Evolutionary conservation across 371 early-diverging fungal genomes (phyloP).

Genomic region (Lichtheimia ornata): DNA sequence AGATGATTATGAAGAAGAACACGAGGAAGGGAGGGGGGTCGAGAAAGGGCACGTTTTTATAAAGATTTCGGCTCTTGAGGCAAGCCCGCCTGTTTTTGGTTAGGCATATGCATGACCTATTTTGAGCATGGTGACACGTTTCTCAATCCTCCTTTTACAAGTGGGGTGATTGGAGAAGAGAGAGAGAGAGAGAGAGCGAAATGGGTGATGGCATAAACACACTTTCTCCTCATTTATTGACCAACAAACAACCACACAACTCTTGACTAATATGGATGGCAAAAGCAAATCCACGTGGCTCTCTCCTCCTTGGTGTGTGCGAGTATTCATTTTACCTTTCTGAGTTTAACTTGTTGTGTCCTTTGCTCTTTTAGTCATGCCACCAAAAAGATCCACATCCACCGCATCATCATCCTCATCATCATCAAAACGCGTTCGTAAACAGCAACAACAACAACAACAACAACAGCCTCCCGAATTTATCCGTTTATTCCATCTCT

Average conservation of each 20-base stretch:
- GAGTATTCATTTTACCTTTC: background rate
- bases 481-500: constrained; percentile 13
- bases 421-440: background rate
- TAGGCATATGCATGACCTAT: constrained; percentile 10
- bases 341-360: background rate
- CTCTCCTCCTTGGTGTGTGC: background rate
- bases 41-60: background rate
- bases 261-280: no score
- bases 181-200: no score
- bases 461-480: constrained; percentile 7
- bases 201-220: background rate
- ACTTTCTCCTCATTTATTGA: background rate
- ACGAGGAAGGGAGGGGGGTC: background rate
- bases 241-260: background rate
- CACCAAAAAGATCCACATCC: constrained; percentile 1
- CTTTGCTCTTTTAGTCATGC: background rate
- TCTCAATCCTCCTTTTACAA: background rate
- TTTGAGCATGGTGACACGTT: constrained; percentile 13
- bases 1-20: background rate
- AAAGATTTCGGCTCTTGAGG: background rate
- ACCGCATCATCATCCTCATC: background rate
- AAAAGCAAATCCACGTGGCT: background rate
- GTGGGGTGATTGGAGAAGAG: background rate
- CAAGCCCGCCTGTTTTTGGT: background rate
- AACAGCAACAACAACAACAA: constrained; percentile 3